Percentiles rank a stretch among this genome's conserved stretches.
phyloP scores from a whole-genome alignment of 306 rosid genomes.

The Lotus japonicus region DNA sequence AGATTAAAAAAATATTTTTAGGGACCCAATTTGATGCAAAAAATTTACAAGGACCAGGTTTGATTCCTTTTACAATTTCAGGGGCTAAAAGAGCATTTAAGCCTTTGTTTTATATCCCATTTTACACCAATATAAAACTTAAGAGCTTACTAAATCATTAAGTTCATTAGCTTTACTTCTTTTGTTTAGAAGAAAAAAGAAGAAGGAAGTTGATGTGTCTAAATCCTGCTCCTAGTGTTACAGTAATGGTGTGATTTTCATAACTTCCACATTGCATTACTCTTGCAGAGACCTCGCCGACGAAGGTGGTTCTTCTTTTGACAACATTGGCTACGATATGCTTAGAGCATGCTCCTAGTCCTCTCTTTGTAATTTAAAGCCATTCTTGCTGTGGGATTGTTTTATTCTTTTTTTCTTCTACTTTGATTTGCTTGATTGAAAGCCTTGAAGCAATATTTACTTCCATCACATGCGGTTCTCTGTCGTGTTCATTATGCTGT shows the following conservation, averaged over 20 bases:
- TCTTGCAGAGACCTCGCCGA: slow-evolving; percentile 46
- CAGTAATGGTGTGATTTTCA: background rate
- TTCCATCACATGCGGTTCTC: background rate
- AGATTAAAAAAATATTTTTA: too few relatives aligned
- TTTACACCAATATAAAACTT: background rate
- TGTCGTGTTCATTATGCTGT: background rate
- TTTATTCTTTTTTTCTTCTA: too few relatives aligned
- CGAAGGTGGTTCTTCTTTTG: slow-evolving; percentile 69
- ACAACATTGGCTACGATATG: slow-evolving; percentile 5
- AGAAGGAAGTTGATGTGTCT: background rate
- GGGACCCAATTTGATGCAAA: too few relatives aligned
- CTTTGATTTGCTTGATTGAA: background rate
- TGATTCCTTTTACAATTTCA: too few relatives aligned
- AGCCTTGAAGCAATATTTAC: background rate
- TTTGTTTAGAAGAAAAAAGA: too few relatives aligned
- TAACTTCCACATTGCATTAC: slow-evolving; percentile 4
- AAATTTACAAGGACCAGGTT: too few relatives aligned
- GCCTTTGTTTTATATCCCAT: background rate
- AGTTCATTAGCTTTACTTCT: background rate
- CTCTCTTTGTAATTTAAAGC: slow-evolving; percentile 8
- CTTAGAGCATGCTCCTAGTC: background rate
- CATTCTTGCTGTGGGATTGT: background rate
- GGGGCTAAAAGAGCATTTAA: too few relatives aligned
- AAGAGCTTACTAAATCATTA: background rate
- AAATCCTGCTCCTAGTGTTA: background rate